Percentiles rank a stretch among this genome's conserved stretches.
Conservation (phyloP, 2,329 filamentous ascomycete species). For the Elsinoe arachidis region DNA sequence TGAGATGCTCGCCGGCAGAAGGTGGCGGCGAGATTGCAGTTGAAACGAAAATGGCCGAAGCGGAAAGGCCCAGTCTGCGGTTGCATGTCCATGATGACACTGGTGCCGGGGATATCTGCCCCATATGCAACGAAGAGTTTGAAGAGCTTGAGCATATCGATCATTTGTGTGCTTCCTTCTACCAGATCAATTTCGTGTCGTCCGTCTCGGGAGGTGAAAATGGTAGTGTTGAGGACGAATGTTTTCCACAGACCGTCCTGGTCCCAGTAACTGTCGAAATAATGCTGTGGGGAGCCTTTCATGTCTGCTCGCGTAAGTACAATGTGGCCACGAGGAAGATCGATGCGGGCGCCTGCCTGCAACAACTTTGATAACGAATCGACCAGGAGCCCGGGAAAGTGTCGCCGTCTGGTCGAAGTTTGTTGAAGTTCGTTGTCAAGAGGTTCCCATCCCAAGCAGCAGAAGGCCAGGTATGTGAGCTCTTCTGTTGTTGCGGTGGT, state of each 20-base stretch:
- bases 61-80: neutral
- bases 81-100: neutral
- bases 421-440: neutral
- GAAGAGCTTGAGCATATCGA: neutral
- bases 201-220: neutral
- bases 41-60: neutral
- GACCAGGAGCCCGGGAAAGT: neutral
- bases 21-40: neutral
- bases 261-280: neutral
- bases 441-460: neutral
- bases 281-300: neutral
- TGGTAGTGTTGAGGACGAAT: neutral
- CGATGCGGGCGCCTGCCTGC: neutral
- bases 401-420: no score
- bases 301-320: no score
- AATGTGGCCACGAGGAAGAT: neutral
- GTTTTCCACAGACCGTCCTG: neutral
- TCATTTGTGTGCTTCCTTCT: neutral
- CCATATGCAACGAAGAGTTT: neutral
- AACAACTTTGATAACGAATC: neutral
- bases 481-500: neutral
- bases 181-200: neutral
- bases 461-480: neutral
- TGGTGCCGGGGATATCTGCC: neutral
- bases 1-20: neutral